Evolutionary conservation across 768 basidiomycete genomes (phyloP).

Genomic region (Russula dissimulans): DNA sequence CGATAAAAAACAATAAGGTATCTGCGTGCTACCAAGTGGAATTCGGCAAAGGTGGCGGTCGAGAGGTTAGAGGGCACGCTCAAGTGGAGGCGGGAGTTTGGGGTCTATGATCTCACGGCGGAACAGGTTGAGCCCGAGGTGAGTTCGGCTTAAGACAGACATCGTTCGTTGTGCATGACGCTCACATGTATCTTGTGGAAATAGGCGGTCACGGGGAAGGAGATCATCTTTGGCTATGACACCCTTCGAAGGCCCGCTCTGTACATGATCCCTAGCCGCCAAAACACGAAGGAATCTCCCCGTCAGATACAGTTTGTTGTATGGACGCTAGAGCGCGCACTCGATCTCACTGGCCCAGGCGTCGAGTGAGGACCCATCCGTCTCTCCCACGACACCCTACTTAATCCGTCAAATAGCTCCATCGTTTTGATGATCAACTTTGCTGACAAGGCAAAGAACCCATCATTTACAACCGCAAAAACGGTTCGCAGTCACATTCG

Average conservation of each 20-base stretch:
- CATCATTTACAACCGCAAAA: conserved; percentile 33
- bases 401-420: conserved; percentile 34
- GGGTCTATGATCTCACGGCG: conserved; percentile 57
- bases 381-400: background rate
- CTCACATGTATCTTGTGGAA: background rate
- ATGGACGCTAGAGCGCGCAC: conserved; percentile 67
- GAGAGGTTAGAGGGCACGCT: conserved; percentile 62
- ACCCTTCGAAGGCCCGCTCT: conserved; percentile 50
- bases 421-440: conserved; percentile 70
- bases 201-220: conserved; percentile 75
- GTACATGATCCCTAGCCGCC: conserved; percentile 60
- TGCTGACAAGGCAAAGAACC: conserved; percentile 57
- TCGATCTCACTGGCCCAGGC: conserved; percentile 73
- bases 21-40: conserved; percentile 73
- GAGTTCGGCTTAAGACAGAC: background rate
- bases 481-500: conserved; percentile 23
- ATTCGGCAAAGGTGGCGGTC: conserved; percentile 42
- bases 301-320: conserved; percentile 67
- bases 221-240: conserved; percentile 72
- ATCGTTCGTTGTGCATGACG: too few species aligned
- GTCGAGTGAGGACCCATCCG: conserved; percentile 48
- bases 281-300: conserved; percentile 64
- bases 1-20: conserved; percentile 35
- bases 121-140: conserved; percentile 70
- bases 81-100: conserved; percentile 74